A percentile compares a stretch with the other conserved stretches of the same genome.
Evolutionary conservation across 176 grass and related monocot genomes (phyloP).

Genomic region (Rhynchospora pubera): DNA sequence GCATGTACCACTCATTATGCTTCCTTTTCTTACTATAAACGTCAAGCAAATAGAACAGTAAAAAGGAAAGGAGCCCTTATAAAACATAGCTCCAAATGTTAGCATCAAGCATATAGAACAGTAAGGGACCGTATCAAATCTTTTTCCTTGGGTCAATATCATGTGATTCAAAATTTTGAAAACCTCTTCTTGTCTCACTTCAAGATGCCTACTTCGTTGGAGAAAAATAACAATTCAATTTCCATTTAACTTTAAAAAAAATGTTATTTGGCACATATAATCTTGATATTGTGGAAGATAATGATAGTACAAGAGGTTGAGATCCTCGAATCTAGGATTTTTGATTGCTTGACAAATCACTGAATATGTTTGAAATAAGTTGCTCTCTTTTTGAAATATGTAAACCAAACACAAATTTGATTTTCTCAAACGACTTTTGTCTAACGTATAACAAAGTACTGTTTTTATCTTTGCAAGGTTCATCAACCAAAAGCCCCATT

Average conservation of each 20-base stretch:
- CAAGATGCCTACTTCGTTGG: neutral
- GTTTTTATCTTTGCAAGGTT: neutral
- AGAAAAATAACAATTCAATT: neutral
- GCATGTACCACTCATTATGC: neutral
- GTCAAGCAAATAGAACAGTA: conserved; percentile 8
- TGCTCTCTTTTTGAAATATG: neutral
- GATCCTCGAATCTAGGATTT: neutral
- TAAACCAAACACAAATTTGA: neutral
- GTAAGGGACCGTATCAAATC: conserved; percentile 4
- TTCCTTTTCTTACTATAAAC: neutral
- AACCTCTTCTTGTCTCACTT: conserved; percentile 1
- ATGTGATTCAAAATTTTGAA: neutral
- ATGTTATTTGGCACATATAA: neutral
- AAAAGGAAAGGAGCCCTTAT: neutral
- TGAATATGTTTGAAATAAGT: neutral
- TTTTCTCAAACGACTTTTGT: neutral
- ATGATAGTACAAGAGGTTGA: neutral
- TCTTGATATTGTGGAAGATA: neutral
- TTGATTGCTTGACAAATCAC: neutral
- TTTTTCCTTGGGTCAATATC: conserved; percentile 12
- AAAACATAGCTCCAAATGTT: conserved; percentile 35
- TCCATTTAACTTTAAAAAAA: neutral
- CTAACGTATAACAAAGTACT: neutral
- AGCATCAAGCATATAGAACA: conserved; percentile 21
- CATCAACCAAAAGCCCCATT: neutral